phyloP scores from a whole-genome alignment of 2,329 filamentous ascomycete species.

The Colletotrichum spaethianum region DNA sequence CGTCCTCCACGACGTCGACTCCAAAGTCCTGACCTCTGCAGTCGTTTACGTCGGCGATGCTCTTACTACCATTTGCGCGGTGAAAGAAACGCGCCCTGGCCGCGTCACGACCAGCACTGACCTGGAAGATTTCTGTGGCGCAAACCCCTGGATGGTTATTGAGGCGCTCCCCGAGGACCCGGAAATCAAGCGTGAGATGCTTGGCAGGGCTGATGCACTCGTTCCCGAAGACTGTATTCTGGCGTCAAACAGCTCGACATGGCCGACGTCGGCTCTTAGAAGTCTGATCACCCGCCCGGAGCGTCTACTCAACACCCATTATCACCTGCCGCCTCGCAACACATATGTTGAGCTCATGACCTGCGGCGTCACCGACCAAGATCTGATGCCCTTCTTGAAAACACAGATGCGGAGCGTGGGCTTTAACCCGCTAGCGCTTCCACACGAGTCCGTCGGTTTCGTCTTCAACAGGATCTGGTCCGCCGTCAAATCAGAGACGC shows the following conservation, averaged over 20 bases:
- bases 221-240: slow-evolving; percentile 48
- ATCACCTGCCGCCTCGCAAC: slow-evolving; percentile 51
- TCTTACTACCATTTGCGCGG: slow-evolving; percentile 48
- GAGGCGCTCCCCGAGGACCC: slow-evolving; percentile 52
- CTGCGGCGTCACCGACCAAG: slow-evolving; percentile 46
- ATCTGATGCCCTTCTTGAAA: slow-evolving; percentile 49
- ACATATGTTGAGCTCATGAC: slow-evolving; percentile 54
- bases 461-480: slow-evolving; percentile 55
- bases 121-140: slow-evolving; percentile 42
- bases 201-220: slow-evolving; percentile 47
- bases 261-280: slow-evolving; percentile 48
- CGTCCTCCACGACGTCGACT: slow-evolving; percentile 47
- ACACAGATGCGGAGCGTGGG: slow-evolving; percentile 48
- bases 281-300: slow-evolving; percentile 42
- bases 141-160: slow-evolving; percentile 49
- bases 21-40: slow-evolving; percentile 44
- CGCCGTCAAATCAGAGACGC: slow-evolving; percentile 52
- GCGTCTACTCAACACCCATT: slow-evolving; percentile 52
- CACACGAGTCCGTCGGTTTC: slow-evolving; percentile 50
- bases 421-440: slow-evolving; percentile 46
- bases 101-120: slow-evolving; percentile 46
- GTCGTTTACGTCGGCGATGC: slow-evolving; percentile 53
- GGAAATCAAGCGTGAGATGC: slow-evolving; percentile 48
- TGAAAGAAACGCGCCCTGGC: slow-evolving; percentile 47
- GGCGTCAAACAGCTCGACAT: slow-evolving; percentile 50